Evolutionary conservation across 1,284 basidiomycete species (phyloP).

Genomic region (Vanrija humicola): DNA sequence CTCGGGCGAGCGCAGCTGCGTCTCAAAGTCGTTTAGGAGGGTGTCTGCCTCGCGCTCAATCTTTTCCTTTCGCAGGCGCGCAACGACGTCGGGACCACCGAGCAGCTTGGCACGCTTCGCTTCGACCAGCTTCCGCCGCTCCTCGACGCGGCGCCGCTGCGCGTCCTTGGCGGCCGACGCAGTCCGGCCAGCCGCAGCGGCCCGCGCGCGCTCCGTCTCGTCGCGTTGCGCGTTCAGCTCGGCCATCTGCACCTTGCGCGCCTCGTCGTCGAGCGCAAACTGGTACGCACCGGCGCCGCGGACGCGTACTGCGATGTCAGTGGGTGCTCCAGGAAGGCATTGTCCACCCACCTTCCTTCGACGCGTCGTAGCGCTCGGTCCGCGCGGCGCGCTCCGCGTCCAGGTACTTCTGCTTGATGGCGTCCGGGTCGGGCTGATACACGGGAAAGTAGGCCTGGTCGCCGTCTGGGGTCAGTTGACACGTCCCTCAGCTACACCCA

Average conservation of each 20-base stretch:
- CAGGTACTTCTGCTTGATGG: slow-evolving; percentile 72
- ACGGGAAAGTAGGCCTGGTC: slow-evolving; percentile 77
- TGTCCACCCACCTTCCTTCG: slow-evolving; percentile 59
- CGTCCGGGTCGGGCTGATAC: slow-evolving; percentile 76
- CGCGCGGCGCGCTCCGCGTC: slow-evolving; percentile 65
- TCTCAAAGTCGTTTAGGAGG: slow-evolving; percentile 33
- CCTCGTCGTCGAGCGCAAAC: slow-evolving; percentile 76
- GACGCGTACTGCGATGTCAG: slow-evolving; percentile 54
- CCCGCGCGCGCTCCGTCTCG: slow-evolving; percentile 66
- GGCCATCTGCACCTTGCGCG: slow-evolving; percentile 70
- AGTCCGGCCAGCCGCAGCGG: slow-evolving; percentile 36
- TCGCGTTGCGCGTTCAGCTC: slow-evolving; percentile 62
- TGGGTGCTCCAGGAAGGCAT: neutral
- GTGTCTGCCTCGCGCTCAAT: slow-evolving; percentile 32
- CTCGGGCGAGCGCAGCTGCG: slow-evolving; percentile 16
- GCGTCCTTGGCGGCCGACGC: slow-evolving; percentile 57
- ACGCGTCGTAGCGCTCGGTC: slow-evolving; percentile 74
- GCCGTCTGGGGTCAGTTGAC: slow-evolving; percentile 51
- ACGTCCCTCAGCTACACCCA: slow-evolving; percentile 31
- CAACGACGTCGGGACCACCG: slow-evolving; percentile 37
- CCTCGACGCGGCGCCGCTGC: slow-evolving; percentile 76
- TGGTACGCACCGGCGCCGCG: slow-evolving; percentile 86
- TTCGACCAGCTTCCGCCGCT: slow-evolving; percentile 68
- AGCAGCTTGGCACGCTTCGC: slow-evolving; percentile 69
- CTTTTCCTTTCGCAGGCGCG: slow-evolving; percentile 23